Evolutionary conservation across 2,329 filamentous ascomycete genomes (phyloP), one percentile per base, ranked within the genome.

Genomic region (Pochonia chlamydosporia): DNA sequence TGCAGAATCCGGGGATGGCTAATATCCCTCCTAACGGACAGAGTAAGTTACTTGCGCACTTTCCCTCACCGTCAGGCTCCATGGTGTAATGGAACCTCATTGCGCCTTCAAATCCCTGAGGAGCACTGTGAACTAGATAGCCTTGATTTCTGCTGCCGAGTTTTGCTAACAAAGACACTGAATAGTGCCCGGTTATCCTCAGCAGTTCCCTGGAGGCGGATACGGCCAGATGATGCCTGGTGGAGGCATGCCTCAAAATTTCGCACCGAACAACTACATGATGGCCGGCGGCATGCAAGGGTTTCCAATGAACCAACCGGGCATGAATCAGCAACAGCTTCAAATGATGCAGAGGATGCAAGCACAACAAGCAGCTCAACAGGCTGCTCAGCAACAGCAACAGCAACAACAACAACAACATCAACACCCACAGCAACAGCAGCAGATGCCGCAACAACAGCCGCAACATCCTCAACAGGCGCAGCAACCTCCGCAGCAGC

Each of bases 21-120:
- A 76, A 77, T 61, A 80, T 81, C 75, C 68, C 70, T 54, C 65
- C 73, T 53, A 81, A 80, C 70, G 76, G 78, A 45, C 78, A 81
- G 62, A 79, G 78, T 81, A 68, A 74, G 78, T 71, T 52, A n/a
- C n/a, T n/a, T n/a, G n/a, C n/a, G n/a, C n/a, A n/a, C n/a, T n/a
- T 31, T 10, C 9, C 23, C 26, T 50, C 50, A 54, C n/a, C n/a
- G n/a, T n/a, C n/a, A n/a, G n/a, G n/a, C n/a, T n/a, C 56, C 52
- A 51, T 54, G 57, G 54, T 52, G 59, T 52, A 60, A 40, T 13
- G 7, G 18, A 52, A 24, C 37, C 49, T 50, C 25, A 7, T 18
- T 13, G 6, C 13, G 14, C n/a, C n/a, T n/a, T n/a, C n/a, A n/a
- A n/a, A n/a, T n/a, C n/a, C n/a, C n/a, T n/a, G n/a, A n/a, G n/a